Conservation (phyloP, 441 rosid species). For the Macaranga tanarius region DNA sequence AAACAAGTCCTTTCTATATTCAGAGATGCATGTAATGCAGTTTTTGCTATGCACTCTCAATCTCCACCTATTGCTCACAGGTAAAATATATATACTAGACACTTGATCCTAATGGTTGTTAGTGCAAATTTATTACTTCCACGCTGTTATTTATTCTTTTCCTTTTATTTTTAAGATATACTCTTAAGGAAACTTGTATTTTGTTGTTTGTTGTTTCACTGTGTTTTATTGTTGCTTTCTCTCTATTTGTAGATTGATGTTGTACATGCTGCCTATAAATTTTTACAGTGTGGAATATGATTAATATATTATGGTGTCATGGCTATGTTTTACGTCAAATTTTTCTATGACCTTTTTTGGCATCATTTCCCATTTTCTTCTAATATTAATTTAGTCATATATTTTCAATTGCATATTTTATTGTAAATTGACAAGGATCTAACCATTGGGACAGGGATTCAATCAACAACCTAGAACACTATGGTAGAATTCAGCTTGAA, state of each 20-base stretch:
- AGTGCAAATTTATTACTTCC: neutral
- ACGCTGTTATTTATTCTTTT: too few species aligned
- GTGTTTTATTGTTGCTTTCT: neutral
- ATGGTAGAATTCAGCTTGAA: neutral
- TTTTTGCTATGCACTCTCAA: constrained; percentile 91
- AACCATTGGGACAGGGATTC: neutral
- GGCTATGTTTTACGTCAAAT: neutral
- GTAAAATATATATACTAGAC: constrained; percentile 31
- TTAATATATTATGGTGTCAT: neutral
- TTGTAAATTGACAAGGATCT: neutral
- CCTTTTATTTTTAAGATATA: too few species aligned
- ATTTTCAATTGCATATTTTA: neutral
- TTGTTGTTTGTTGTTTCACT: neutral
- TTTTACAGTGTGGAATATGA: too few species aligned
- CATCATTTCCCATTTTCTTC: neutral
- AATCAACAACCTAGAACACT: neutral
- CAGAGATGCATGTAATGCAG: constrained; percentile 94
- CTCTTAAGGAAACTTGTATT: neutral
- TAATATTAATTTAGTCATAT: neutral
- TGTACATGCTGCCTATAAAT: neutral
- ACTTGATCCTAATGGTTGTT: neutral
- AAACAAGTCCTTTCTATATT: constrained; percentile 67
- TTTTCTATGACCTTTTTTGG: neutral
- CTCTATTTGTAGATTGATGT: neutral
- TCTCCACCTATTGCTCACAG: constrained; percentile 90